Base-by-base conservation (phyloP, 371 early-diverging fungal genomes). In the Phascolomyces articulosus region DNA sequence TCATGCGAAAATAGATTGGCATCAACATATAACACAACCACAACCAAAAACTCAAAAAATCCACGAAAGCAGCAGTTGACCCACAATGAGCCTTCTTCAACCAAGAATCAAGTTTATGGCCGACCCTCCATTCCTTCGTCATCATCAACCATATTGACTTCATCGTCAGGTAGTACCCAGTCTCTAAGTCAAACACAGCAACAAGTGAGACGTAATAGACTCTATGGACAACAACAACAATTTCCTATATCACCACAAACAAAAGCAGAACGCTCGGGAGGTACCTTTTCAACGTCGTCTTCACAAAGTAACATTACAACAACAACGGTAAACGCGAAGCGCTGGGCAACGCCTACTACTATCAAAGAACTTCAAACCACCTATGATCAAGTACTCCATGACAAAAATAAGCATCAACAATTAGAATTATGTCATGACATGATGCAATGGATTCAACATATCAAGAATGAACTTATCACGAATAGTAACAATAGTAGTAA, bases 121-220 rank as follows among this genome's bases (percentile, higher is more conserved):
- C 51, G 24, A 28, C 26, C 51, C 23, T 51, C 51, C 15, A 51
- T 10, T 51, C 23, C 40, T 8, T 40, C 34, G 40, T 57, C 57
- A 15, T 57, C 57, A 40, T 57, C 57, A 10, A 59, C 60, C 13
- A 28, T 59, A 9, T n/a, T 59, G 8, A 59, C 60, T 20, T 59
- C 60, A 27, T 59, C 60, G 28, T 41, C 47, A 15, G 47, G 60
- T 11, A 59, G 60, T 23, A 41, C 40, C n/a, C 60, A 59, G 26
- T 59, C 60, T 13, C 28, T 59, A 24, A 29, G 57, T 24, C 40
- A 31, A n/a, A n/a, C n/a, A 16, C 60, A 59, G 26, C 47, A 51
- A 51, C 51, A 20, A 23, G 23, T 13, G 7, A 20, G 51, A 24
- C 51, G 60, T 15, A 34, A 34, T 34, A 27, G 60, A 8, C 60